Conservation (phyloP, 768 basidiomycete genomes). For the Tricholomella constricta region DNA sequence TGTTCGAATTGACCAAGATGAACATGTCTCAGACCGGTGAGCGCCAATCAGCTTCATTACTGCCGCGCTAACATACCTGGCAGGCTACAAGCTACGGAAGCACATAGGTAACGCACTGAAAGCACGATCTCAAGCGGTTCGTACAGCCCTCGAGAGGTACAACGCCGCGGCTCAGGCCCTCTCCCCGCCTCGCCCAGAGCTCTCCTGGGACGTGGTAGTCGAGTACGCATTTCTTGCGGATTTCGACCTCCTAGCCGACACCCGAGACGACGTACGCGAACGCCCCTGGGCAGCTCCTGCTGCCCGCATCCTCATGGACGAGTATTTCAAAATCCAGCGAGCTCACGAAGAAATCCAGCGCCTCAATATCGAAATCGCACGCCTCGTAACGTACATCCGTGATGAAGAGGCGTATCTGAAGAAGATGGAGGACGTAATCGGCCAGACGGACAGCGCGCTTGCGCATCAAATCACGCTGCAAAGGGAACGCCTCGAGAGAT, state of each 20-base stretch:
- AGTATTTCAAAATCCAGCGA: conserved; percentile 17
- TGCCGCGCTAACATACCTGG: neutral
- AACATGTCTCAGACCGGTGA: conserved; percentile 27
- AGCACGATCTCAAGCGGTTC: conserved; percentile 23
- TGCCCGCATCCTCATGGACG: conserved; percentile 16
- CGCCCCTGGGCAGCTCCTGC: conserved; percentile 22
- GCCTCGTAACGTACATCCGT: conserved; percentile 21
- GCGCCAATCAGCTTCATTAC: neutral
- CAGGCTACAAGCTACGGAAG: conserved; percentile 31
- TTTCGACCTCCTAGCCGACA: conserved; percentile 23
- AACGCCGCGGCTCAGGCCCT: conserved; percentile 23
- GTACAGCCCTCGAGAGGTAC: conserved; percentile 22
- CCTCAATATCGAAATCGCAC: conserved; percentile 24
- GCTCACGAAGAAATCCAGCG: conserved; percentile 26
- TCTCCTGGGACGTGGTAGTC: conserved; percentile 28
- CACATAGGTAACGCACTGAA: conserved; percentile 28
- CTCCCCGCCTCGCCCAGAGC: conserved; percentile 11
- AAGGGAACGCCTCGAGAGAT: too few relatives aligned
- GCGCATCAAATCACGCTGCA: too few relatives aligned
- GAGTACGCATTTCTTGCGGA: conserved; percentile 23
- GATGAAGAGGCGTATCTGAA: too few relatives aligned
- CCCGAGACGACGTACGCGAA: conserved; percentile 13
- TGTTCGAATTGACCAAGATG: conserved; percentile 29
- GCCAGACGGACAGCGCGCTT: too few relatives aligned
- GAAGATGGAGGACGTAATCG: too few relatives aligned